Percentiles rank a stretch among this genome's conserved stretches.
Evolutionary conservation across 1,284 basidiomycete genomes (phyloP).

Genomic region (Irpex sp.): DNA sequence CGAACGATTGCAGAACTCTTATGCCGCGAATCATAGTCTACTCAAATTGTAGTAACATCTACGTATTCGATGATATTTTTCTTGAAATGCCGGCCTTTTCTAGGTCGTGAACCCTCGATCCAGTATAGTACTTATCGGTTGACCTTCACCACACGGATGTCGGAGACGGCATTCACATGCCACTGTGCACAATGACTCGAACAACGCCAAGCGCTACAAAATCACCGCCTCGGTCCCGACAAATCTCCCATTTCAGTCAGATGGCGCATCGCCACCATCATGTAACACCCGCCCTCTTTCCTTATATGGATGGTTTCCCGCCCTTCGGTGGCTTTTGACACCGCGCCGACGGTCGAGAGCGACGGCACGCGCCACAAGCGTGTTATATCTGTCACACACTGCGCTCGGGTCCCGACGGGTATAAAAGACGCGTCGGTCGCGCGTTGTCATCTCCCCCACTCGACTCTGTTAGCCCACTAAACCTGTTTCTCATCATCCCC

Average conservation of each 20-base stretch:
- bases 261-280: not conserved
- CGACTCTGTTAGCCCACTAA: not conserved
- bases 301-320: slow-evolving; percentile 2
- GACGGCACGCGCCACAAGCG: not conserved
- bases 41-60: too few species aligned
- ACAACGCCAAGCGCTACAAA: not conserved
- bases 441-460: not conserved
- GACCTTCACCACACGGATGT: not conserved
- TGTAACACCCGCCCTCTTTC: slow-evolving; percentile 1
- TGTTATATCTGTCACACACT: not conserved
- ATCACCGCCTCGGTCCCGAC: not conserved
- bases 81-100: too few species aligned
- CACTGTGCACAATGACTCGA: not conserved
- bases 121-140: too few species aligned
- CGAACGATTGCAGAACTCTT: too few species aligned
- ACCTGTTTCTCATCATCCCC: not conserved
- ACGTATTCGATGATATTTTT: too few species aligned
- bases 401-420: not conserved
- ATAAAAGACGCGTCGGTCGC: slow-evolving; percentile 4
- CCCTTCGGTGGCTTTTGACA: not conserved
- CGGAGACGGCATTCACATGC: not conserved
- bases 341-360: not conserved
- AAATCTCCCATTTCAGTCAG: not conserved
- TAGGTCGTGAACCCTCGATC: too few species aligned
- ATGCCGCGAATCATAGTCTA: too few species aligned